Evolutionary conservation across 2,329 filamentous ascomycete genomes (phyloP).

Genomic region (Fusarium secorum): DNA sequence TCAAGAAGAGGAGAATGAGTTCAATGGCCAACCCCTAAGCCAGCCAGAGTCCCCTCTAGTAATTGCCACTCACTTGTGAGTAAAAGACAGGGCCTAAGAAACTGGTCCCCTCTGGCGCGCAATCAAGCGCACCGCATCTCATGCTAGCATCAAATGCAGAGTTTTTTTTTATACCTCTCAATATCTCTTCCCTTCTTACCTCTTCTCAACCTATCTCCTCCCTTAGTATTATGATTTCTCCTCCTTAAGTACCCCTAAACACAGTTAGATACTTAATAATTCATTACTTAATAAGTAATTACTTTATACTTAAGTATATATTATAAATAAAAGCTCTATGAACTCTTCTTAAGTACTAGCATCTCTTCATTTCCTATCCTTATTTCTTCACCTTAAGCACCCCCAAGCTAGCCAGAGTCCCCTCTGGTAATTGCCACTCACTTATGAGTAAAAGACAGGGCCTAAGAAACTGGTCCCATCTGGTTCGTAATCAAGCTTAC

Average conservation of each 20-base stretch:
- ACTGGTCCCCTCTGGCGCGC: background rate
- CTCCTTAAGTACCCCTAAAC: too few relatives aligned
- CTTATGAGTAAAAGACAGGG: background rate
- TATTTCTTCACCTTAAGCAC: too few relatives aligned
- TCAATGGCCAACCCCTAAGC: background rate
- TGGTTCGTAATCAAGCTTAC: background rate
- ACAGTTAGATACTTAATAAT: too few relatives aligned
- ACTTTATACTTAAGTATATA: too few relatives aligned
- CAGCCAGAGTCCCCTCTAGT: background rate
- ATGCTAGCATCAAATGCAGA: background rate
- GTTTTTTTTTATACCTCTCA: too few relatives aligned
- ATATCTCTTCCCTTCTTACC: too few relatives aligned
- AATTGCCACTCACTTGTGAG: background rate
- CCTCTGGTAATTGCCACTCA: background rate
- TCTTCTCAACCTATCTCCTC: too few relatives aligned
- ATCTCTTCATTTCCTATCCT: too few relatives aligned
- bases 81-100: background rate
- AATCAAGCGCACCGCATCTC: background rate
- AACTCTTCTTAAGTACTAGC: too few relatives aligned
- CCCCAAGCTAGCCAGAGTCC: background rate
- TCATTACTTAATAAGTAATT: too few relatives aligned
- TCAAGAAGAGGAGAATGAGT: background rate
- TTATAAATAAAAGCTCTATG: too few relatives aligned
- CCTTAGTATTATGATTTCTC: too few relatives aligned
- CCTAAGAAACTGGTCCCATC: background rate